Conservation (phyloP, 75 land plant genomes). For the Pinus tabuliformis region DNA sequence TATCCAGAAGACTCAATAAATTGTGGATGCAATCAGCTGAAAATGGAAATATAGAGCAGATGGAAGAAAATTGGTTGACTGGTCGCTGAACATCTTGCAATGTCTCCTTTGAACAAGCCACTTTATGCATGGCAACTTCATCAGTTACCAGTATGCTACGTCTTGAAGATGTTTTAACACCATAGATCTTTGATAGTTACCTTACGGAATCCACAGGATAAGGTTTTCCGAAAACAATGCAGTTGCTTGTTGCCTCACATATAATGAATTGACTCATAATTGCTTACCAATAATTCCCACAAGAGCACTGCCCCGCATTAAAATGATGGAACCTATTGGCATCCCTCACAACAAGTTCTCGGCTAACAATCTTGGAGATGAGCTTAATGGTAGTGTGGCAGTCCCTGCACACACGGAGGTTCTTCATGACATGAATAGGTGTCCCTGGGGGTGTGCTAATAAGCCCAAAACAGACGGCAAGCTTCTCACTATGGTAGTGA, state of each 20-base stretch:
- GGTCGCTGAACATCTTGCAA: too few species aligned
- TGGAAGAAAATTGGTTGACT: too few species aligned
- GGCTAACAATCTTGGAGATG: constrained; percentile 19
- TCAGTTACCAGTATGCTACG: neutral
- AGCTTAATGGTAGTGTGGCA: constrained; percentile 23
- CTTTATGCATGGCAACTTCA: neutral
- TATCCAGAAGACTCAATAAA: too few species aligned
- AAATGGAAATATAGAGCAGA: too few species aligned
- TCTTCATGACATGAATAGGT: constrained; percentile 22
- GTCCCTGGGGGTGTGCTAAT: constrained; percentile 22
- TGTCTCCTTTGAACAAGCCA: too few species aligned
- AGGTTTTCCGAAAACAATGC: neutral
- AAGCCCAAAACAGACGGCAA: constrained; percentile 36
- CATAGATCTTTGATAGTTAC: neutral
- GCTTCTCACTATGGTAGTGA: constrained; percentile 20
- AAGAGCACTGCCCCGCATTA: constrained; percentile 23
- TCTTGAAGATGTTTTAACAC: neutral
- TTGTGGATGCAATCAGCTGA: too few species aligned
- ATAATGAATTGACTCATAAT: neutral
- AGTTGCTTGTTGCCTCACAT: neutral
- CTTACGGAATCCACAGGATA: neutral
- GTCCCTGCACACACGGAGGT: constrained; percentile 23
- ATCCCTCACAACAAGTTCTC: constrained; percentile 27
- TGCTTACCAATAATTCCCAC: constrained; percentile 17
- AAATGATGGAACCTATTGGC: constrained; percentile 25